Evolutionary conservation across 2,329 filamentous ascomycete genomes (phyloP).

Genomic region (Aspergillus awamori): DNA sequence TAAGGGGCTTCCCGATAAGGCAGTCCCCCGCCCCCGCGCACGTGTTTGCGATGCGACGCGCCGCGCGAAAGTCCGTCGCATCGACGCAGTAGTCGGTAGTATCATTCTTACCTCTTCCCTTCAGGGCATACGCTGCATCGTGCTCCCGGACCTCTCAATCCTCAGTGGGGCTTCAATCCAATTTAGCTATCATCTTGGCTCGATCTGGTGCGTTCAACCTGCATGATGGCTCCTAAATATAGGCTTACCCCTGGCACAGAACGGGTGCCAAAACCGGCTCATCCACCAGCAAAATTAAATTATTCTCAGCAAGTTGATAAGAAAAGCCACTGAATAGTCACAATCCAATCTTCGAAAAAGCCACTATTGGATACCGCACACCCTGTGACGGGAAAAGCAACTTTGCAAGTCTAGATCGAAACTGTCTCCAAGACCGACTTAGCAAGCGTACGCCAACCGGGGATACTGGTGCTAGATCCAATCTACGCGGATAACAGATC

Average conservation of each 20-base stretch:
- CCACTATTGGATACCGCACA: not conserved
- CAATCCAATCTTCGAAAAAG: not conserved
- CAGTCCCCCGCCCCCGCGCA: conserved; percentile 3
- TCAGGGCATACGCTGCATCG: no score
- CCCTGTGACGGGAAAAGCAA: not conserved
- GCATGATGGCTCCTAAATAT: not conserved
- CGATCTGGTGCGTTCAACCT: not conserved
- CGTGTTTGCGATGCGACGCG: conserved; percentile 7
- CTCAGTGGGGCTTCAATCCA: not conserved
- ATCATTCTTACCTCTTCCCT: no score
- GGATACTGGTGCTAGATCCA: not conserved
- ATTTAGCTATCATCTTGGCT: not conserved
- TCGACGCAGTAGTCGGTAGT: not conserved
- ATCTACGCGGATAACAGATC: not conserved
- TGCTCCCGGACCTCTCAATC: no score
- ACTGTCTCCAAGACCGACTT: not conserved
- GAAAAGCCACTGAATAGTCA: not conserved
- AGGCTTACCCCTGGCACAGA: not conserved
- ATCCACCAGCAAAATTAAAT: not conserved
- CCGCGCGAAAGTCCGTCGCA: not conserved
- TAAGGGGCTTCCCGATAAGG: not conserved
- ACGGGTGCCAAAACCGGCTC: not conserved
- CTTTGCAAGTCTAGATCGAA: not conserved
- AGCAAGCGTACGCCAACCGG: not conserved
- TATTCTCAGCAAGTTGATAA: not conserved